Percentiles rank a stretch among this genome's conserved stretches.
Evolutionary conservation across 2,329 filamentous ascomycete species (phyloP).

Genomic region (Aspergillus amoenus): DNA sequence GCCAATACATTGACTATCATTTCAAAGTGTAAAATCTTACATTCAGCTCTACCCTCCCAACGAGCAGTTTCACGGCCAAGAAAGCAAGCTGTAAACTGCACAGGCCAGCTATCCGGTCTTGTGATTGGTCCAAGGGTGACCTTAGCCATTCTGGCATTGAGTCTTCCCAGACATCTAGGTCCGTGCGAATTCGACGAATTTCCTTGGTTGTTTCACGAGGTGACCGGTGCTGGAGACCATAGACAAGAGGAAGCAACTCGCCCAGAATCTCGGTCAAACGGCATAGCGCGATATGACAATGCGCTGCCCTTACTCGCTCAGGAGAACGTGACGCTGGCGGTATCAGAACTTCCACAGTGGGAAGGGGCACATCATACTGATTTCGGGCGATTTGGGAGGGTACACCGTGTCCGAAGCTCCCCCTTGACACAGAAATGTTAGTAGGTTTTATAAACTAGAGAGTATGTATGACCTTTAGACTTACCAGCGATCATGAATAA

Average conservation of each 20-base stretch:
- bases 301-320: constrained; percentile 47
- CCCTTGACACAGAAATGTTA: constrained; percentile 36
- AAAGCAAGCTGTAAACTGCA: constrained; percentile 47
- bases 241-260: constrained; percentile 47
- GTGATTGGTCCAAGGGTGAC: constrained; percentile 30
- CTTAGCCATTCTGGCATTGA: constrained; percentile 46
- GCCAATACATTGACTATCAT: neutral
- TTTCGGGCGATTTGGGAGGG: constrained; percentile 54
- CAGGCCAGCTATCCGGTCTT: constrained; percentile 40
- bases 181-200: constrained; percentile 46
- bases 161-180: constrained; percentile 48
- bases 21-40: constrained; percentile 27
- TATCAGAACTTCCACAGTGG: constrained; percentile 46
- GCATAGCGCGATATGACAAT: constrained; percentile 55
- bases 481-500: constrained; percentile 57
- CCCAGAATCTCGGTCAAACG: constrained; percentile 49
- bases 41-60: constrained; percentile 48
- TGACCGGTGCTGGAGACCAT: constrained; percentile 44
- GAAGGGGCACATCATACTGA: constrained; percentile 58
- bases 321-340: constrained; percentile 35
- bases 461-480: neutral
- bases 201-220: constrained; percentile 46
- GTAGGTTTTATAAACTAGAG: neutral
- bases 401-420: constrained; percentile 56
- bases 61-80: constrained; percentile 48